Conservation (phyloP, 2,329 filamentous ascomycete species). For the Trichoderma koningiopsis region DNA sequence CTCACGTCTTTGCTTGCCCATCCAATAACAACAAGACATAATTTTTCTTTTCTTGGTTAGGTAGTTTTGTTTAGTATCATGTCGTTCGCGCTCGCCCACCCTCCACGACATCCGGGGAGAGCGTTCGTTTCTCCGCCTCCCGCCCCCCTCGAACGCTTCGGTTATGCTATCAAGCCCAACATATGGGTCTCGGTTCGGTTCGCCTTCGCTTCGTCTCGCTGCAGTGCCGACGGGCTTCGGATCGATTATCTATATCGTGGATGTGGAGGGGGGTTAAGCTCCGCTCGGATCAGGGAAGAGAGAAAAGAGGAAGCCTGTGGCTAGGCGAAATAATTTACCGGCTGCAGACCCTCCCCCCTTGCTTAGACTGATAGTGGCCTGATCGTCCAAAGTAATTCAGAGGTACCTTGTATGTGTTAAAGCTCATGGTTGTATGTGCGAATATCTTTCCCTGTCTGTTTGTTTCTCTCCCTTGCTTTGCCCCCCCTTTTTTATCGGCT, state of each 20-base stretch:
- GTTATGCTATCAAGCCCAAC: background rate
- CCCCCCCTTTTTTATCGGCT: no score
- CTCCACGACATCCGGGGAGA: background rate
- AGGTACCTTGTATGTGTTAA: conserved; percentile 11
- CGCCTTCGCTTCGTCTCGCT: background rate
- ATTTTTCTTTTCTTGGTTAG: background rate
- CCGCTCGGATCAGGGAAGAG: background rate
- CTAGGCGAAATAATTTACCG: background rate
- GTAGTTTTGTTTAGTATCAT: background rate
- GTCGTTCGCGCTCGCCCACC: background rate
- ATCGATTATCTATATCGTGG: background rate
- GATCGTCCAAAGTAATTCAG: background rate
- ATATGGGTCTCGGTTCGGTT: background rate
- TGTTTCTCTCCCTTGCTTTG: background rate
- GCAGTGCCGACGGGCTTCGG: background rate
- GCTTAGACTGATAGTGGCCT: background rate
- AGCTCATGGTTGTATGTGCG: conserved; percentile 13
- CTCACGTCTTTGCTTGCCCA: background rate
- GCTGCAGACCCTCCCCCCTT: background rate
- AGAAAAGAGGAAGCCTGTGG: background rate
- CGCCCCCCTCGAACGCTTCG: background rate
- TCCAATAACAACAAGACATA: background rate
- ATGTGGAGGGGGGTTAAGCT: background rate
- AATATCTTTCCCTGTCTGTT: background rate
- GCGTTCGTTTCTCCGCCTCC: background rate